A percentile compares a stretch with the other conserved stretches of the same genome.
phyloP scores from a whole-genome alignment of 306 rosid genomes.

The Cicer chorassanicum region DNA sequence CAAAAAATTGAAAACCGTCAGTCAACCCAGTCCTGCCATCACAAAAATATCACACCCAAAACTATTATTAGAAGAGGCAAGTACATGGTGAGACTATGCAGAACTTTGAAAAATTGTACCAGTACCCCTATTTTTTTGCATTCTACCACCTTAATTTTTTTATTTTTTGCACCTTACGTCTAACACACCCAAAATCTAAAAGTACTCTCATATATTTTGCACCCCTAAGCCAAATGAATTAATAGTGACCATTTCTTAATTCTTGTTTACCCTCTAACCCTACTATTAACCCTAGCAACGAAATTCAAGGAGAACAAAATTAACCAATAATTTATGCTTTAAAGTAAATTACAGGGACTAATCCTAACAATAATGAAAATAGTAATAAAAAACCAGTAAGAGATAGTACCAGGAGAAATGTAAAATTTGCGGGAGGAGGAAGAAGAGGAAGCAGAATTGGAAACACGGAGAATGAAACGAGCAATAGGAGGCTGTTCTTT shows the following conservation, averaged over 20 bases:
- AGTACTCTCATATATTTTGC: too few species aligned
- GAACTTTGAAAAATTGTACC: too few species aligned
- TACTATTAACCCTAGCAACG: neutral
- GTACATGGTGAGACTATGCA: too few species aligned
- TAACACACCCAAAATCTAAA: too few species aligned
- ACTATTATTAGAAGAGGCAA: neutral
- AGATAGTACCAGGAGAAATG: constrained; percentile 64
- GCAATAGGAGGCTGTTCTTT: constrained; percentile 88
- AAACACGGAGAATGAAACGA: constrained; percentile 72
- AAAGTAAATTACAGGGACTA: neutral
- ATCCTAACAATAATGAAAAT: neutral
- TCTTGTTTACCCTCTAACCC: neutral
- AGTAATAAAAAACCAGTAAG: neutral
- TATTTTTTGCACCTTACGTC: too few species aligned
- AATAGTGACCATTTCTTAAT: neutral
- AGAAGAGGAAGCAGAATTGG: constrained; percentile 52
- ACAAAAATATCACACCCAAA: neutral
- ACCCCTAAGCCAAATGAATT: neutral
- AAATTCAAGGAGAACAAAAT: neutral
- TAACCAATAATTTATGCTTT: neutral
- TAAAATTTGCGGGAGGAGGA: constrained; percentile 56
- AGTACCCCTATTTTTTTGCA: too few species aligned
- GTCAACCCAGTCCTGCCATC: neutral
- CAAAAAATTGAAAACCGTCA: neutral
- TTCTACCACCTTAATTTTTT: too few species aligned